These are phyloP conservation scores for Euryodendron excelsum DNA, from an alignment of 148 eudicot species.

Conservation along the genomic window DNA sequence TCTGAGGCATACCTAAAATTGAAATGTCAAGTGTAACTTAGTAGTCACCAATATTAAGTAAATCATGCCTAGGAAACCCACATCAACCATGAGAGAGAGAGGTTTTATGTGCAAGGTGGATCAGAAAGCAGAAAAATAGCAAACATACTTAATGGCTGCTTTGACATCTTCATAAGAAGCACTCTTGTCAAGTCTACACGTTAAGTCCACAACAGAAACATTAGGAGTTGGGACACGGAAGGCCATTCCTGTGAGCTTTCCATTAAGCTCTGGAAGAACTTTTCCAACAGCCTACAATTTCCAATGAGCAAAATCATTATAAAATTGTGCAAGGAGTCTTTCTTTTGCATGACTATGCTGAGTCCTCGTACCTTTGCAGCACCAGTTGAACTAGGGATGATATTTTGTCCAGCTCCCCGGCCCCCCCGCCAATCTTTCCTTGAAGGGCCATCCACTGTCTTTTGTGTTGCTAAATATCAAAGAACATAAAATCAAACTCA, in stretches of 20 bases:
- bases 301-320: not conserved
- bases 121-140: not conserved
- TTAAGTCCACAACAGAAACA: constrained; percentile 96
- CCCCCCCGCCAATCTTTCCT: constrained; percentile 99
- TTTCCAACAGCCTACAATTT: constrained; percentile 90
- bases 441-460: constrained; percentile 96
- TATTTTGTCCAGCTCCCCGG: constrained; percentile 90
- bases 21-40: not conserved
- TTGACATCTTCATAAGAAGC: constrained; percentile 91
- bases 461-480: constrained; percentile 73
- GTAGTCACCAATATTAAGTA: not conserved
- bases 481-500: not conserved
- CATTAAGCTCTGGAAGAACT: constrained; percentile 93
- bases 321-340: not conserved
- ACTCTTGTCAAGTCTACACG: constrained; percentile 85
- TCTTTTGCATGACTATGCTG: not conserved
- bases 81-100: not conserved
- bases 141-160: constrained; percentile 81
- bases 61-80: not conserved
- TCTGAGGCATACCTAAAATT: constrained; percentile 69
- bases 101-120: not conserved
- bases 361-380: constrained; percentile 77
- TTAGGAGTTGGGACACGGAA: constrained; percentile 91
- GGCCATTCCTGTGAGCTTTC: constrained; percentile 98
- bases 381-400: constrained; percentile 97